These are phyloP conservation scores for Gnomoniopsis smithogilvyi DNA, from an alignment of 2,329 filamentous ascomycete genomes.

Conservation along the genomic window DNA sequence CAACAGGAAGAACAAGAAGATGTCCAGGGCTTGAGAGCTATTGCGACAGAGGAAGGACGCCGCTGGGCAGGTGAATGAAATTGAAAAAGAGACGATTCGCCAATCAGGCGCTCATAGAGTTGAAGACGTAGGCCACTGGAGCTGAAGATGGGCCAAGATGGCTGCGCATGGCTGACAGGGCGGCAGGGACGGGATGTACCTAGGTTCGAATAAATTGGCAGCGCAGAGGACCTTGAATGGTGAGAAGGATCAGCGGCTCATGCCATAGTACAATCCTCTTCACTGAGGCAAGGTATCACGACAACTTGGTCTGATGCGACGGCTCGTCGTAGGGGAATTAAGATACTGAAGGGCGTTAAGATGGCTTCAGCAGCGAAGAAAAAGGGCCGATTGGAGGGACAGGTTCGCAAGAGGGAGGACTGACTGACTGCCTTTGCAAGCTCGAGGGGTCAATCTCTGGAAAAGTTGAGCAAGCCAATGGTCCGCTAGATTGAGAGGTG, in stretches of 20 bases:
- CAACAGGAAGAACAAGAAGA: neutral
- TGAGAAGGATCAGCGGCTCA: neutral
- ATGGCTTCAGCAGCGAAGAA: neutral
- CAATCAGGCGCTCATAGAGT: conserved; percentile 13
- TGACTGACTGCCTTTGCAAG: neutral
- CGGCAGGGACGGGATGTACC: neutral
- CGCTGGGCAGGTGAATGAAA: neutral
- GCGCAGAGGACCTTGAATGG: neutral
- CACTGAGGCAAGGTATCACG: neutral
- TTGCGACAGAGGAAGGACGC: neutral
- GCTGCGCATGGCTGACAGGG: conserved; percentile 15
- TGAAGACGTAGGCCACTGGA: conserved; percentile 14
- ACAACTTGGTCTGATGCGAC: neutral
- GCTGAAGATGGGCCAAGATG: neutral
- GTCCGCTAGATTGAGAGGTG: no score
- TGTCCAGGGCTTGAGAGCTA: neutral
- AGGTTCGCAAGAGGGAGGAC: neutral
- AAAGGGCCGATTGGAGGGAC: conserved; percentile 3
- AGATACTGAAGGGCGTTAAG: neutral
- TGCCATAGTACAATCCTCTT: neutral
- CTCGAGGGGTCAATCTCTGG: neutral
- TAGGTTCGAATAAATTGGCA: neutral
- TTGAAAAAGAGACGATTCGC: conserved; percentile 7
- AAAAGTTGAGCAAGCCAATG: neutral
- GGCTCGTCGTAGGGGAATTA: neutral